A percentile compares a stretch with the other conserved stretches of the same genome.
These are phyloP conservation scores for Neopestalotiopsis rosae DNA, from an alignment of 2,329 filamentous ascomycete genomes.

Conservation along the genomic window DNA sequence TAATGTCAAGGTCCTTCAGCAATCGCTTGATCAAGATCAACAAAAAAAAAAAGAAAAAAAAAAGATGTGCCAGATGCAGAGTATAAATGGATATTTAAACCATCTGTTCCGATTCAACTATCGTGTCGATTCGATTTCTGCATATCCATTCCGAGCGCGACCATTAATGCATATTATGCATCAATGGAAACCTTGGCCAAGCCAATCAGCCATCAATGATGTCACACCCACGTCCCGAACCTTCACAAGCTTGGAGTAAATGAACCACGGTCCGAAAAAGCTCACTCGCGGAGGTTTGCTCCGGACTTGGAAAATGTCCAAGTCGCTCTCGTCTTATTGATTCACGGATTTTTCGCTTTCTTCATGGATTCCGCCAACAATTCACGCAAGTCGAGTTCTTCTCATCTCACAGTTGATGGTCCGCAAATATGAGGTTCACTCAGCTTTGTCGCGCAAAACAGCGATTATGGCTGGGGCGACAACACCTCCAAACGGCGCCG, in stretches of 20 bases:
- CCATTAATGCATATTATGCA: slow-evolving; percentile 11
- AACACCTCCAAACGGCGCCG: slow-evolving; percentile 16
- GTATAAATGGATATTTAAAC: too few relatives aligned
- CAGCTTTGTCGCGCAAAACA: slow-evolving; percentile 13
- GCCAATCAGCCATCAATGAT: slow-evolving; percentile 12
- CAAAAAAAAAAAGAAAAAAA: too few relatives aligned
- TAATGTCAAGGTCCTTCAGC: too few relatives aligned
- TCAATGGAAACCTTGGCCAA: slow-evolving; percentile 10
- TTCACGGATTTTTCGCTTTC: background rate
- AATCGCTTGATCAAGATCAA: too few relatives aligned
- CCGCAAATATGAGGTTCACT: slow-evolving; percentile 17
- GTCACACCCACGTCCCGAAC: slow-evolving; percentile 7
- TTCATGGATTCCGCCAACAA: background rate
- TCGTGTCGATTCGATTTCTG: background rate
- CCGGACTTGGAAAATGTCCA: background rate
- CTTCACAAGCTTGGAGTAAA: background rate
- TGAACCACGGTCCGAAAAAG: background rate
- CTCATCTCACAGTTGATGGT: slow-evolving; percentile 3
- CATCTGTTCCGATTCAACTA: background rate
- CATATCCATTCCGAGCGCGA: background rate
- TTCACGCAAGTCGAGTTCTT: background rate
- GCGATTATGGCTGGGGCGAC: slow-evolving; percentile 8
- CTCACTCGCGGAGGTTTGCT: background rate
- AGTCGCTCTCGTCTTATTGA: background rate
- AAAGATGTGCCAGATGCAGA: too few relatives aligned